These are phyloP conservation scores for Theileria parva DNA, from an alignment of 169 alveolate species.

Conservation along the genomic window DNA sequence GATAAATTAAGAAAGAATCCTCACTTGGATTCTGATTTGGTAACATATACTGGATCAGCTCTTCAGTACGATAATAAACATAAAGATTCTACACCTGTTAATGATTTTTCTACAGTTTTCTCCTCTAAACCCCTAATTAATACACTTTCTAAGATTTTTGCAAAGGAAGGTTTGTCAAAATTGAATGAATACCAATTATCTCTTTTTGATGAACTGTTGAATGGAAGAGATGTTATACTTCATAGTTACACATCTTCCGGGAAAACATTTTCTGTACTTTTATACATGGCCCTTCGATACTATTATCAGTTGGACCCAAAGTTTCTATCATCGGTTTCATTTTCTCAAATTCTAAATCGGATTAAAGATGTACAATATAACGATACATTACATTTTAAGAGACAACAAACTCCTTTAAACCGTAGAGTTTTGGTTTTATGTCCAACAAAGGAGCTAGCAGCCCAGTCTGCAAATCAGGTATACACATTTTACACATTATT, in stretches of 20 bases:
- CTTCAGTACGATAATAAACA: background rate
- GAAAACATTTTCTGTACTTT: constrained; percentile 57
- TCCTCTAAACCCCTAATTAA: constrained; percentile 9
- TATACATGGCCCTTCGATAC: constrained; percentile 47
- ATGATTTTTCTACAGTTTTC: background rate
- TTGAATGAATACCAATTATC: constrained; percentile 35
- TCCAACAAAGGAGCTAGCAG: constrained; percentile 66
- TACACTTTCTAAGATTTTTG: constrained; percentile 17
- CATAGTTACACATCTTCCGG: constrained; percentile 65
- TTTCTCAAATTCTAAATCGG: constrained; percentile 4
- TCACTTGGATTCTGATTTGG: background rate
- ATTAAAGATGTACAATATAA: background rate
- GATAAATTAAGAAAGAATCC: background rate
- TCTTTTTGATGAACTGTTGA: constrained; percentile 46
- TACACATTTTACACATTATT: background rate
- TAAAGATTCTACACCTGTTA: background rate
- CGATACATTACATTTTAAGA: background rate
- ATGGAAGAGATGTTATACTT: constrained; percentile 52
- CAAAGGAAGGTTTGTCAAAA: constrained; percentile 15
- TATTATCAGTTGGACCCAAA: constrained; percentile 32
- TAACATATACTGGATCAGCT: constrained; percentile 3
- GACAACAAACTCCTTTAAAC: background rate
- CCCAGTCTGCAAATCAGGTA: constrained; percentile 57
- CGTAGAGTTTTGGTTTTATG: constrained; percentile 43
- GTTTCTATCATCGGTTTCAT: background rate